Percentiles rank a stretch among this genome's conserved stretches.
Conservation (phyloP, 192 early-diverging fungal genomes). For the Gamsiella multidivaricata region DNA sequence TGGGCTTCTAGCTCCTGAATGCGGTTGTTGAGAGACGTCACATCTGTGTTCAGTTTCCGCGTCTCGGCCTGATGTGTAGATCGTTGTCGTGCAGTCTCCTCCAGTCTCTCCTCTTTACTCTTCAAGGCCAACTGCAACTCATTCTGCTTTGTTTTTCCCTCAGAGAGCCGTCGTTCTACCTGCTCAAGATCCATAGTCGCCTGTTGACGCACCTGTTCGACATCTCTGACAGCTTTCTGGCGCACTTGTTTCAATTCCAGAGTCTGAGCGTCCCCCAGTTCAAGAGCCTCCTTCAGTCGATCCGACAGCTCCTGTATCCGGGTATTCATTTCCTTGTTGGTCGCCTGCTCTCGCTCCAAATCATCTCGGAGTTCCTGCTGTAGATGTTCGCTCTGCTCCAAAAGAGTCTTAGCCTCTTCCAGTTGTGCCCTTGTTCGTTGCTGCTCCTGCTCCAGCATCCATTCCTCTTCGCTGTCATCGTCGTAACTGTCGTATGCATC, state of each 20-base stretch:
- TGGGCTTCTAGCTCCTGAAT: slow-evolving; percentile 15
- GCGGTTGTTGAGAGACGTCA: slow-evolving; percentile 1
- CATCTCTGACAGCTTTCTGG: slow-evolving; percentile 3
- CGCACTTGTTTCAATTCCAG: slow-evolving; percentile 7
- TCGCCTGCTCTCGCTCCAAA: slow-evolving; percentile 16
- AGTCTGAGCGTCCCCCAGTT: slow-evolving; percentile 3
- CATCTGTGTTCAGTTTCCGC: neutral
- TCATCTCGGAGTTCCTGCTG: slow-evolving; percentile 14
- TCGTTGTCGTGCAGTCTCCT: neutral
- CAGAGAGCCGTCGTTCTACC: slow-evolving; percentile 1
- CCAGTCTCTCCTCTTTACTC: slow-evolving; percentile 2
- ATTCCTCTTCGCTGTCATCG: slow-evolving; percentile 10
- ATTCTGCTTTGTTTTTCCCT: neutral
- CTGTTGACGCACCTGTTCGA: slow-evolving; percentile 7
- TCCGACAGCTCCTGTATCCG: slow-evolving; percentile 13
- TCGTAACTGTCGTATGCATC: slow-evolving; percentile 9
- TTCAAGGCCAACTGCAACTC: neutral
- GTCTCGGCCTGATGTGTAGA: neutral
- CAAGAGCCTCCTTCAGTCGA: slow-evolving; percentile 4
- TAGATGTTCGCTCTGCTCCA: slow-evolving; percentile 16
- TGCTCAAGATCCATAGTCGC: slow-evolving; percentile 7
- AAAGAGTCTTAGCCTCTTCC: slow-evolving; percentile 7
- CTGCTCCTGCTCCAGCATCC: slow-evolving; percentile 1
- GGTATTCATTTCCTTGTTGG: neutral
- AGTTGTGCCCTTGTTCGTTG: slow-evolving; percentile 7